A percentile compares a stretch with the other conserved stretches of the same genome.
These are phyloP conservation scores for Bipolaris victoriae DNA, from an alignment of 2,329 filamentous ascomycete genomes.

Conservation along the genomic window DNA sequence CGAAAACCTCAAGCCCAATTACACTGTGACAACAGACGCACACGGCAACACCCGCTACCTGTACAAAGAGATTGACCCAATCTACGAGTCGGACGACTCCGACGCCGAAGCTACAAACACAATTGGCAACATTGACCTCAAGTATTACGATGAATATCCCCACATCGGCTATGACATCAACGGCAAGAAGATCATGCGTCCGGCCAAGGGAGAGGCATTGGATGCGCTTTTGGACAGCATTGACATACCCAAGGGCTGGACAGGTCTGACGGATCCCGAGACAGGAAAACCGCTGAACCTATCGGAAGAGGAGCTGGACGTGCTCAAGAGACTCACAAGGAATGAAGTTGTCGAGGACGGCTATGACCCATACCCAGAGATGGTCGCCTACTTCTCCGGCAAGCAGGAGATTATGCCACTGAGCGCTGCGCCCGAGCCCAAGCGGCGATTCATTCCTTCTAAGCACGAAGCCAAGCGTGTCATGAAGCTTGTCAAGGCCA, in stretches of 20 bases:
- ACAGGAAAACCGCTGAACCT: conserved; percentile 93
- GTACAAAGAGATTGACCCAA: conserved; percentile 90
- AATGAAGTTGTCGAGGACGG: conserved; percentile 86
- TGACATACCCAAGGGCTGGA: conserved; percentile 96
- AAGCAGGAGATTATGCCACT: conserved; percentile 92
- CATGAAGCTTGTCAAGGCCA: conserved; percentile 96
- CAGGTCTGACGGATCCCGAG: conserved; percentile 88
- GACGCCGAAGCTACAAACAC: conserved; percentile 85
- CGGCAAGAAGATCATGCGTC: conserved; percentile 96
- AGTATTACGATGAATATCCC: conserved; percentile 96
- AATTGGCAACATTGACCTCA: conserved; percentile 90
- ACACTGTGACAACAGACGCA: conserved; percentile 74
- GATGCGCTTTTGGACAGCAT: conserved; percentile 96
- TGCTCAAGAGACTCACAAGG: conserved; percentile 85
- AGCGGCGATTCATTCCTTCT: conserved; percentile 91
- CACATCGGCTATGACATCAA: conserved; percentile 99
- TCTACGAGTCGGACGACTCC: conserved; percentile 95
- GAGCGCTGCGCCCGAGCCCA: conserved; percentile 92
- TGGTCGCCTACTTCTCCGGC: conserved; percentile 91
- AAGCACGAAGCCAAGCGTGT: conserved; percentile 96
- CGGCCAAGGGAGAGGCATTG: conserved; percentile 89
- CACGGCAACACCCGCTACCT: conserved; percentile 90
- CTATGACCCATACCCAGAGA: conserved; percentile 92
- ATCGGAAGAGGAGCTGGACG: conserved; percentile 84
- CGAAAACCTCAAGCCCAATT: conserved; percentile 55